Evolutionary conservation across 2,329 filamentous ascomycete species (phyloP), one percentile per base, ranked within the genome.

Genomic region (Trichoderma simmonsii): DNA sequence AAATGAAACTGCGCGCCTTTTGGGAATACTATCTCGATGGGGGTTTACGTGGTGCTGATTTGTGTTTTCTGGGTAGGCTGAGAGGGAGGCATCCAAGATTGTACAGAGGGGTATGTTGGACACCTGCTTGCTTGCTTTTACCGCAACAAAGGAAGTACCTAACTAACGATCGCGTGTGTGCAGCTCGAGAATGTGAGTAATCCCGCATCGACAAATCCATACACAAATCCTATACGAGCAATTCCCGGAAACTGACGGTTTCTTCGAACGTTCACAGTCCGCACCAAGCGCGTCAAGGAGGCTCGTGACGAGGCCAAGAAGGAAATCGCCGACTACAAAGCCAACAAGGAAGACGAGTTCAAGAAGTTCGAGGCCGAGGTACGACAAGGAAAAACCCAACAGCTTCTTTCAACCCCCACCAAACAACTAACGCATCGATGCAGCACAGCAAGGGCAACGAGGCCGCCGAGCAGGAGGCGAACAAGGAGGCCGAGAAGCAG

Each of bases 41-140:
- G 26, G 9, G 15, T 11, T 11, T 51, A 15, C n/a, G 24, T 59
- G 26, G 28, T 36, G 11, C 74, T 76, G 61, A 73, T 54, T 32
- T 8, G n/a, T 34, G 4, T 7, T n/a, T 18, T 60, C 15, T 60
- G 56, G 3, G 7, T 71, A 98, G 95, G 95, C 96, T 78, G 96
- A 99, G 89, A 92, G 94, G 84, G 95, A 98, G 84, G 96, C 96
- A 74, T 95, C 97, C 85, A 98, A 98, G 89, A 99, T 99, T 82
- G 95, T 99, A 72, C 95, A 98, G 84, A 94, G 96, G 89, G 93
- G 95, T 97, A 83, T 73, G 85, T 82, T 51, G 54, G n/a, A 12
- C 60, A 60, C 21, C 21, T 59, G 73, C 64, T 73, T 48, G n/a
- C 43, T 48, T 21, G 43, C 43, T 24, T 28, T 66, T 9, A n/a